Evolutionary conservation across 2,329 filamentous ascomycete species (phyloP), one percentile per base, ranked within the genome.

Genomic region (Fusarium secorum): DNA sequence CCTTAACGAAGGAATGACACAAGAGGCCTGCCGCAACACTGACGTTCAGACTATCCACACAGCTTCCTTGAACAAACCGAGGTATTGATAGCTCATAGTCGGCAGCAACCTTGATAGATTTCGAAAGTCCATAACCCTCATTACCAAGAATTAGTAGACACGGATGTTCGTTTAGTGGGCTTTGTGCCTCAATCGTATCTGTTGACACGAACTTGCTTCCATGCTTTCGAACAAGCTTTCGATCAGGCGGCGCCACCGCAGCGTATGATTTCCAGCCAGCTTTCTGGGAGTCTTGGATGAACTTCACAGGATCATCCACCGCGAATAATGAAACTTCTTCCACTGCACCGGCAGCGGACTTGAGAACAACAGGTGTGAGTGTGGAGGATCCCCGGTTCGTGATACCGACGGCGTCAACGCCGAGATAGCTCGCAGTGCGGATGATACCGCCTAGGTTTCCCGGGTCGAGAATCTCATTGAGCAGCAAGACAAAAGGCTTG

Each of bases 371-470:
- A 0, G 94, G 87, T 11, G 91, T 92, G 66, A 98, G 84, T 0
- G 90, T 87, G 0, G 95, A 92, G 20, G 91, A 93, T 74, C 89
- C 91, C 64, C 89, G 88, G 33, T 87, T 90, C 5, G 93, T 93
- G 59, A 97, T 89, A 5, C 90, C 89, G 24, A 99, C 88, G 8
- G 93, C 95, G 60, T 95, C 93, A 10, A 93, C 91, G 26, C 95
- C 95, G n/a, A 98, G 88, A 79, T 96, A 98, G 76, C 93, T 92
- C 5, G 94, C 94, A 10, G 93, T 93, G 38, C 96, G 92, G 45
- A 98, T 86, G 65, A 98, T 95, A 26, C 91, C 94, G 44, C 96
- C 96, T 2, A 98, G 84, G 77, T 99, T 99, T 30, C 93, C 94
- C 1, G 94, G 92, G 76, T 99, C 95, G 14, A 94, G 82, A 39